Conservation (phyloP, 805 yeast species). For the Komagataella pseudopastoris region DNA sequence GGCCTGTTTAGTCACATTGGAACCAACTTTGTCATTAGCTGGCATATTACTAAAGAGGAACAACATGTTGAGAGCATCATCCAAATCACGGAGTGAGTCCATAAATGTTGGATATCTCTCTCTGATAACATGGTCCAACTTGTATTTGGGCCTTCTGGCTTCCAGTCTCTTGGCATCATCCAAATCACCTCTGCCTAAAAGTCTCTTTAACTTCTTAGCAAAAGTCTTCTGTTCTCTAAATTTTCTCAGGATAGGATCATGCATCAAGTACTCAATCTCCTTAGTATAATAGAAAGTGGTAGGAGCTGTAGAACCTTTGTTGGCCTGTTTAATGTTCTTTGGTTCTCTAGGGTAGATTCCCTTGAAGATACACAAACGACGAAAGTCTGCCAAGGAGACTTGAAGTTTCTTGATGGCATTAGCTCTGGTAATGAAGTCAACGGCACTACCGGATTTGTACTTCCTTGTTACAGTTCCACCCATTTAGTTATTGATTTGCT, state of each 20-base stretch:
- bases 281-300: slow-evolving; percentile 87
- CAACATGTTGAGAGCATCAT: slow-evolving; percentile 91
- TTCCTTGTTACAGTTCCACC: slow-evolving; percentile 19
- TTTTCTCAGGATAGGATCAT: slow-evolving; percentile 84
- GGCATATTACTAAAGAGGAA: slow-evolving; percentile 92
- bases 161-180: slow-evolving; percentile 81
- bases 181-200: slow-evolving; percentile 86
- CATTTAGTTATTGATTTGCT: slow-evolving; percentile 40
- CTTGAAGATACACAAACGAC: slow-evolving; percentile 93
- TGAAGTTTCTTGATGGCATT: slow-evolving; percentile 90
- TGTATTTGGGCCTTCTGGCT: slow-evolving; percentile 67
- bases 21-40: slow-evolving; percentile 71
- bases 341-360: slow-evolving; percentile 98
- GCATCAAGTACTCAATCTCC: slow-evolving; percentile 89
- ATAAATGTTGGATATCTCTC: slow-evolving; percentile 91
- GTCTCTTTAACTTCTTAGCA: slow-evolving; percentile 79
- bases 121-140: slow-evolving; percentile 79
- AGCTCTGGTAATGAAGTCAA: slow-evolving; percentile 84
- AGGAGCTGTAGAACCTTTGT: slow-evolving; percentile 95
- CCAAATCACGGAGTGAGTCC: slow-evolving; percentile 87
- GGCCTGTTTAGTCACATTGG: slow-evolving; percentile 80
- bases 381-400: slow-evolving; percentile 89
- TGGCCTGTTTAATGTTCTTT: slow-evolving; percentile 88
- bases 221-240: slow-evolving; percentile 94
- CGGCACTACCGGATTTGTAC: slow-evolving; percentile 80